A percentile compares a stretch with the other conserved stretches of the same genome.
phyloP scores from a whole-genome alignment of 768 basidiomycete genomes.

The Goffeauzyma gilvescens region DNA sequence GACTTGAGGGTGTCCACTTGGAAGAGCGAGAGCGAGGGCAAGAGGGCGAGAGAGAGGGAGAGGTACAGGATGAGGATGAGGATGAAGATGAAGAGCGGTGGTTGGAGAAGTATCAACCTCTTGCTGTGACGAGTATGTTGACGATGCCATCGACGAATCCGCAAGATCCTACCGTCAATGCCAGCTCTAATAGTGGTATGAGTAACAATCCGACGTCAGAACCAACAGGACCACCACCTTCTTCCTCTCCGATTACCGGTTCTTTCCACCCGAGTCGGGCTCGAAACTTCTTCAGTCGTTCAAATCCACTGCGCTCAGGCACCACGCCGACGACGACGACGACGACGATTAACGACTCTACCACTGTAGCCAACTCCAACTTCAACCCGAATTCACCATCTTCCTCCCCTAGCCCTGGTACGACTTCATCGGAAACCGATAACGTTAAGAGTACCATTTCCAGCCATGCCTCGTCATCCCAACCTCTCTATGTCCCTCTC shows the following conservation, averaged over 20 bases:
- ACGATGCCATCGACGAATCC: not conserved
- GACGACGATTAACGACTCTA: not conserved
- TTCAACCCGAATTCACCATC: not conserved
- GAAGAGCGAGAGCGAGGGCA: not conserved
- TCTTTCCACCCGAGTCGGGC: not conserved
- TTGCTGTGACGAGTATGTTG: not conserved
- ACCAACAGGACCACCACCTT: too few relatives aligned
- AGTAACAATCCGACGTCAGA: too few relatives aligned
- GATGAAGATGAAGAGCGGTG: not conserved
- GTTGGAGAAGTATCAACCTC: conserved; percentile 2
- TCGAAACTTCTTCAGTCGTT: not conserved
- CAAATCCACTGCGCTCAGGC: not conserved
- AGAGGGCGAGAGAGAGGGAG: not conserved
- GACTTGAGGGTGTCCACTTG: not conserved
- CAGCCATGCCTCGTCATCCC: conserved; percentile 1
- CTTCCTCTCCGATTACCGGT: too few relatives aligned
- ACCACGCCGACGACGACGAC: not conserved
- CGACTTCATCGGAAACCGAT: not conserved
- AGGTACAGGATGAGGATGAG: not conserved
- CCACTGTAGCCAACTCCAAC: not conserved
- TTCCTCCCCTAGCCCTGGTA: too few relatives aligned
- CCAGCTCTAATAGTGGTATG: not conserved
- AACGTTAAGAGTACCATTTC: not conserved
- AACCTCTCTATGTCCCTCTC: not conserved
- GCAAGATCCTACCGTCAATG: not conserved